phyloP scores from a whole-genome alignment of 257 asterid genomes.

The Pogostemon cablin region DNA sequence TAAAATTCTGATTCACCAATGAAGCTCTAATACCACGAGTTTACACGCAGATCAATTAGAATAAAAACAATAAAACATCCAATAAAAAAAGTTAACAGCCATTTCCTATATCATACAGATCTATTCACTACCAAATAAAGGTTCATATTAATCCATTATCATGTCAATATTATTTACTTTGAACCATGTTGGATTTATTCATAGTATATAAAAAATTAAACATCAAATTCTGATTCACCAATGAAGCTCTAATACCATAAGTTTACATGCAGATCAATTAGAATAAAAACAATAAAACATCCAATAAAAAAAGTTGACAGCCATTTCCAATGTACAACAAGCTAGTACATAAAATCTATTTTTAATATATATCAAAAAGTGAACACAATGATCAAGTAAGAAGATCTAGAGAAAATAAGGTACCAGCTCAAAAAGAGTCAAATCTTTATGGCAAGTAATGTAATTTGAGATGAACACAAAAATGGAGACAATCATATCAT shows the following conservation, averaged over 20 bases:
- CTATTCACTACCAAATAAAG: slow-evolving; percentile 3
- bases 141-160: slow-evolving; percentile 11
- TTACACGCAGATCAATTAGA: slow-evolving; percentile 25
- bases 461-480: background rate
- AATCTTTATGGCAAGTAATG: background rate
- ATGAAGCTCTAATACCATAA: background rate
- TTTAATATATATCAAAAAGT: background rate
- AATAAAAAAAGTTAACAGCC: background rate
- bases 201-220: background rate
- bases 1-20: background rate
- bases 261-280: slow-evolving; percentile 23
- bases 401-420: background rate
- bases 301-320: background rate
- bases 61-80: background rate
- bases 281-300: background rate
- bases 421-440: background rate
- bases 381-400: background rate
- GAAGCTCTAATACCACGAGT: background rate
- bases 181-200: slow-evolving; percentile 16
- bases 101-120: background rate
- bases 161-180: background rate
- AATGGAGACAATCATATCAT: background rate
- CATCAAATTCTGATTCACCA: background rate
- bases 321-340: slow-evolving; percentile 7
- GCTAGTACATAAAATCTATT: background rate